Evolutionary conservation across 1,139 yeast species (phyloP), one percentile per base, ranked within the genome.

Genomic region (Scheffersomyces parashehatae): DNA sequence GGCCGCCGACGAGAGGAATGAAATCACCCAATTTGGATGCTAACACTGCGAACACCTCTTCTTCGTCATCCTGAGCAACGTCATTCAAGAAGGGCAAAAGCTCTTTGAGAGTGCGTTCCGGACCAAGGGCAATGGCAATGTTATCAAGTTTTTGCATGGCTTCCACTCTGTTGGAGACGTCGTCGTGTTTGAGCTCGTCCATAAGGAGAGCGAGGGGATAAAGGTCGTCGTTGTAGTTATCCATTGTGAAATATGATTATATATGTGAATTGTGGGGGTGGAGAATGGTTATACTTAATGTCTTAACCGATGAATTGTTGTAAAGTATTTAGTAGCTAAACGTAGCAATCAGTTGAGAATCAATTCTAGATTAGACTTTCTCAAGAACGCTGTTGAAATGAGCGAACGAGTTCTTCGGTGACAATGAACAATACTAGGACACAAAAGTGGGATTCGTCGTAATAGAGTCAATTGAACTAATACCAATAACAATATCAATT

Each of bases 61-160:
- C 99, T 67, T 95, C 99, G 63, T 95, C 99, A 58, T 93, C 99
- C 55, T 93, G 97, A 9, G 97, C 53, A 36, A 90, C 98, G 55
- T 87, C 88, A 50, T 66, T 68, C 51, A 95, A 77, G 62, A 93
- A 93, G 31, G 98, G 98, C 47, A 95, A 75, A 60, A 95, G 77
- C 65, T 95, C 99, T 40, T 79, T 77, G 48, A 96, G 78, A 13
- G 98, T 88, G 60, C 99, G 80, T 62, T 89, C 96, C 7, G 95
- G 95, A 8, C 99, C 99, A 50, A 95, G 73, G 2, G 99, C 99
- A 49, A 90, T 74, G 38, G 98, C 97, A 60, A 95, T 93, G 35
- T 97, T 91, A 53, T 93, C 95, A 53, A 95, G 75, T 55, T 95
- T 84, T 57, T 88, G 88, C 96, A 93, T 91, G 37, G 99, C 99